A percentile compares a stretch with the other conserved stretches of the same genome.
phyloP scores from a whole-genome alignment of 176 grass and related monocot genomes.

The Musa beccarii region DNA sequence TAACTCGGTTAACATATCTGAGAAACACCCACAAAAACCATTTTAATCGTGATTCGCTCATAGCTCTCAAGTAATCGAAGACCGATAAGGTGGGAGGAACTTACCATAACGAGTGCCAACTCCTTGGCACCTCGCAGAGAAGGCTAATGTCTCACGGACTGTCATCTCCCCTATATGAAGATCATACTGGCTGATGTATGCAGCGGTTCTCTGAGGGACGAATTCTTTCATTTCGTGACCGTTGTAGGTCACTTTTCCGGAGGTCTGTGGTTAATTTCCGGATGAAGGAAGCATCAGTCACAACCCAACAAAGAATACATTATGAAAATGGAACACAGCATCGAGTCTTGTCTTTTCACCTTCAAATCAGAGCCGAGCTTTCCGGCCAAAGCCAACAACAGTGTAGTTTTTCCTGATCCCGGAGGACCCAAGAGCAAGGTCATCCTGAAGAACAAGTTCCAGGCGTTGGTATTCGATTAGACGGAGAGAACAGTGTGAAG shows the following conservation, averaged over 20 bases:
- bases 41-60: neutral
- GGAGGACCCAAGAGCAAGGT: conserved; percentile 74
- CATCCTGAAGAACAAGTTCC: conserved; percentile 33
- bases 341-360: neutral
- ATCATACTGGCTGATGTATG: conserved; percentile 77
- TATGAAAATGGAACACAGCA: neutral
- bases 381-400: conserved; percentile 63
- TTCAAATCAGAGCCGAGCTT: conserved; percentile 41
- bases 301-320: neutral
- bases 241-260: conserved; percentile 52
- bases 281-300: neutral
- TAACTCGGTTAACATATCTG: conserved; percentile 56
- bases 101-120: conserved; percentile 48
- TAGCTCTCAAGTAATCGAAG: neutral
- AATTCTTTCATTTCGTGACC: conserved; percentile 60
- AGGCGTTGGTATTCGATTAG: neutral
- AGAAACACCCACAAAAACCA: conserved; percentile 8
- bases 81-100: neutral
- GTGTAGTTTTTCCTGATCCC: conserved; percentile 56
- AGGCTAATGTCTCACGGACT: conserved; percentile 55
- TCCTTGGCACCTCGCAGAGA: conserved; percentile 77
- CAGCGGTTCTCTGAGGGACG: conserved; percentile 49
- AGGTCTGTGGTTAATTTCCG: conserved; percentile 20
- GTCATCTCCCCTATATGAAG: conserved; percentile 66
- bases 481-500: too few species aligned